Conservation (phyloP, 352 stramenopile species). For the Pythium coloratum region DNA sequence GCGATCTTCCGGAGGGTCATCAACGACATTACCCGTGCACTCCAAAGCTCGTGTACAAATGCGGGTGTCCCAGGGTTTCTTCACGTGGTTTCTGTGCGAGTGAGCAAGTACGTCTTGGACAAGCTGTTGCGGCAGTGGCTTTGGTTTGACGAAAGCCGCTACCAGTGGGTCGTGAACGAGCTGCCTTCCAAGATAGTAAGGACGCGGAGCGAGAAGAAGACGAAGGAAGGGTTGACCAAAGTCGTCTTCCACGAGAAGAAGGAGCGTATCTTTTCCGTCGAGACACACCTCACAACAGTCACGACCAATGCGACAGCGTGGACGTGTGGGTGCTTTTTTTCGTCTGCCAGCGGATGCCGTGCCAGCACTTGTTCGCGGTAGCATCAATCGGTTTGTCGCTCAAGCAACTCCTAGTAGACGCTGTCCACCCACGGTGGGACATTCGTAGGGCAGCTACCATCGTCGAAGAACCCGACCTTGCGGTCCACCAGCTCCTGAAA, state of each 20-base stretch:
- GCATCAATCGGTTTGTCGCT: background rate
- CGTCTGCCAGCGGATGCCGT: constrained; percentile 3
- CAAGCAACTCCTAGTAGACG: background rate
- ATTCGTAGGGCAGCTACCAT: background rate
- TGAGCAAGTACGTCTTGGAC: background rate
- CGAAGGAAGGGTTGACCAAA: background rate
- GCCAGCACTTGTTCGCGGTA: constrained; percentile 4
- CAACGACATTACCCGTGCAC: background rate
- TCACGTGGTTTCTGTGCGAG: background rate
- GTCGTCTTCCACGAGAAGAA: background rate
- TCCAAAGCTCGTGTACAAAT: background rate
- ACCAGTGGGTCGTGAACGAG: background rate
- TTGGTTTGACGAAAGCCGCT: background rate
- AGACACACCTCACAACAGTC: background rate
- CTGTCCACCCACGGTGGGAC: background rate
- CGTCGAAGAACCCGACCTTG: background rate
- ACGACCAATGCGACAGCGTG: background rate
- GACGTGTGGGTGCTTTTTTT: constrained; percentile 8
- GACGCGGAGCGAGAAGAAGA: background rate
- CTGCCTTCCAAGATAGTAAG: background rate
- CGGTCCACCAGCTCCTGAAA: background rate
- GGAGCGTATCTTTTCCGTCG: background rate
- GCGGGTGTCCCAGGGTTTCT: constrained; percentile 3
- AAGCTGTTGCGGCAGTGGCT: constrained; percentile 1
- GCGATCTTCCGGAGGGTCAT: background rate